Percentiles rank a stretch among this genome's conserved stretches.
phyloP scores from a whole-genome alignment of 306 rosid genomes.

The Adenanthera pavonina region DNA sequence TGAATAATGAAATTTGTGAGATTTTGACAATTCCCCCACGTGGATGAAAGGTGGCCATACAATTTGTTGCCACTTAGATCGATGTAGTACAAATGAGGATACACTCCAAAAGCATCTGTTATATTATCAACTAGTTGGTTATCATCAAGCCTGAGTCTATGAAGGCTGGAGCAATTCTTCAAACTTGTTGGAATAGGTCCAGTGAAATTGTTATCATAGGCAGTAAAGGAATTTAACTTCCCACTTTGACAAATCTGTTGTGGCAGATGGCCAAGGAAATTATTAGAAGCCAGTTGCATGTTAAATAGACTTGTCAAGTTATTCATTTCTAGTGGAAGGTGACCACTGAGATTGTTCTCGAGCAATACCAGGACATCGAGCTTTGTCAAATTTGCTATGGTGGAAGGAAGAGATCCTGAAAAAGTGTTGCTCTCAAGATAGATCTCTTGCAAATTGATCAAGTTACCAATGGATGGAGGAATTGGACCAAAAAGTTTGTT shows the following conservation, averaged over 20 bases:
- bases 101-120: conserved; percentile 34
- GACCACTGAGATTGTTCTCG: conserved; percentile 19
- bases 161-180: conserved; percentile 27
- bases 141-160: conserved; percentile 35
- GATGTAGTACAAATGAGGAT: conserved; percentile 31
- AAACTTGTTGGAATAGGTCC: conserved; percentile 28
- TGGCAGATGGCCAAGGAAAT: conserved; percentile 27
- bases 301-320: not conserved
- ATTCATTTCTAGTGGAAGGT: conserved; percentile 18
- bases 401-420: not conserved
- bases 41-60: conserved; percentile 30
- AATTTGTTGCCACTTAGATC: conserved; percentile 38
- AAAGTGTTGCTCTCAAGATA: not conserved
- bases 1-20: conserved; percentile 8
- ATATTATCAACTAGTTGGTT: conserved; percentile 45
- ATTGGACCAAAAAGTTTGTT: not conserved
- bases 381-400: conserved; percentile 11
- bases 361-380: fast-evolving
- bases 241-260: conserved; percentile 29
- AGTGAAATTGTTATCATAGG: not conserved
- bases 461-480: not conserved
- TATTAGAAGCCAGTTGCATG: not conserved
- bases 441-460: not conserved
- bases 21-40: conserved; percentile 23
- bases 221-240: fast-evolving